Base-by-base conservation (phyloP, 2,329 filamentous ascomycete genomes). In the Purpureocillium lavendulum region DNA sequence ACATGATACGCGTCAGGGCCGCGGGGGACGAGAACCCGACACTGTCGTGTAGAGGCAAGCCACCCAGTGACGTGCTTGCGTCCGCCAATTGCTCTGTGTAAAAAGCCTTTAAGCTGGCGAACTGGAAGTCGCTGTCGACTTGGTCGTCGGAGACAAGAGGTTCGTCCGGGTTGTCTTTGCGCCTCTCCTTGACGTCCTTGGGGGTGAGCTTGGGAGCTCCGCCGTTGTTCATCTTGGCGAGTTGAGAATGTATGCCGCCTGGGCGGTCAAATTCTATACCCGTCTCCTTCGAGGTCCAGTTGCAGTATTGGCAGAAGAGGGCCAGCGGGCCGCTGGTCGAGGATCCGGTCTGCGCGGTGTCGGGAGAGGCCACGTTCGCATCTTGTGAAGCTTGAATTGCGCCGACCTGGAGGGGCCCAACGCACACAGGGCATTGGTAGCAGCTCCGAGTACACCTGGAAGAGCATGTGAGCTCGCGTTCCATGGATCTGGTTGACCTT, bases 391-490 rank as follows among this genome's bases (percentile, higher is more conserved):
- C 66, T 40, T 88, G 83, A 44, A 89, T 64, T 15, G 80, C 79
- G 39, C 80, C 84, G 38, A 92, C 80, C 15, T 80, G 73, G 31
- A 97, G 73, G 11, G 87, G 84, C 0, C 87, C 80, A 21, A 86
- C 80, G 60, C 92, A 98, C 47, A 89, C 70, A 0, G 92, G 92
- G 52, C 92, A 98, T 57, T 94, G 87, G 67, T 92, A 97, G 63
- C 92, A 98, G 58, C 89, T 96, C 49, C 92, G 76, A 14, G 87
- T 90, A 59, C 92, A 96, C 57, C 88, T 90, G 45, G 14, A 28
- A 26, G 9, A 31, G 21, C 29, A 12, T 18, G 48, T 56, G 36
- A 53, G 50, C 29, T 39, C 7, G 14, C 2, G 21, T 26, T 26
- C 10, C 21, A 10, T 26, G 21, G 5, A 5, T 14, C 12, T 12